phyloP scores from a whole-genome alignment of 495 filamentous ascomycete species.

The Neurospora sublineolata region DNA sequence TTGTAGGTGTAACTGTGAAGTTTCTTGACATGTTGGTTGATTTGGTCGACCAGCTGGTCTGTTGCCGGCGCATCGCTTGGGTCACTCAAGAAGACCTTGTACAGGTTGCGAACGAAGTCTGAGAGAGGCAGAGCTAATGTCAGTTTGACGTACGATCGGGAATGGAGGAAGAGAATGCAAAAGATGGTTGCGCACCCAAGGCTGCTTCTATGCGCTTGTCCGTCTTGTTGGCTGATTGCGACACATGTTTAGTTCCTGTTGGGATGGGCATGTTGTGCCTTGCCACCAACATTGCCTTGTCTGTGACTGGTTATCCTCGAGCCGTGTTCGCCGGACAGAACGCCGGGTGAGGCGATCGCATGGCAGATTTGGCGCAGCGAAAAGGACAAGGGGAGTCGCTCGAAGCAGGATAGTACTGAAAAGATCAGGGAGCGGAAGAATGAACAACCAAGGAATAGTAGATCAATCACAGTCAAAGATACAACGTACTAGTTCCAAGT shows the following conservation, averaged over 20 bases:
- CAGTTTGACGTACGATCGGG: background rate
- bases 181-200: background rate
- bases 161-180: background rate
- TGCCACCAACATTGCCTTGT: background rate
- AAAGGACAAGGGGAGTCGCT: background rate
- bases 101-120: conserved; percentile 15
- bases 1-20: conserved; percentile 16
- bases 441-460: background rate
- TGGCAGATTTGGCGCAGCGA: background rate
- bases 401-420: background rate
- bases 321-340: background rate
- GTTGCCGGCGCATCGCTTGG: conserved; percentile 8
- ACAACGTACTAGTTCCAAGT: background rate
- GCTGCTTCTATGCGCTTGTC: conserved; percentile 14
- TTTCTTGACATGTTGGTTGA: conserved; percentile 23
- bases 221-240: background rate
- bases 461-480: background rate
- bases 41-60: conserved; percentile 24
- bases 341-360: background rate
- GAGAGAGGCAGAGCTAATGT: background rate
- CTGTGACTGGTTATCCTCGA: background rate
- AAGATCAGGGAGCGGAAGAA: background rate
- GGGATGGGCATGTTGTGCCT: background rate
- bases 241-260: background rate
- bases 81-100: conserved; percentile 11